Percentiles rank a stretch among this genome's conserved stretches.
Conservation (phyloP, 257 asterid species). For the Asclepias syriaca region DNA sequence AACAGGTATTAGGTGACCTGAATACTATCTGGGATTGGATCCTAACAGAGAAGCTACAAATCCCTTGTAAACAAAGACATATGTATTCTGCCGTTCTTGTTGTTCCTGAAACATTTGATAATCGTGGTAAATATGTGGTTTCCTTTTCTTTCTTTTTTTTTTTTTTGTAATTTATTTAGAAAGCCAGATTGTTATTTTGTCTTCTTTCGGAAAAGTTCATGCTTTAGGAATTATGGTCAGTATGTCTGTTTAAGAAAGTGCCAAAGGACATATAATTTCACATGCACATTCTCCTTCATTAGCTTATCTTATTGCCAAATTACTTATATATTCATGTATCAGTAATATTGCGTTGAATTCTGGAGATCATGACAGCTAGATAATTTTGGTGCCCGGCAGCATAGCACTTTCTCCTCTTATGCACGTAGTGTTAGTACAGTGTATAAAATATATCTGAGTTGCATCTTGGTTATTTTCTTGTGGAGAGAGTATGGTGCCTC, state of each 20-base stretch:
- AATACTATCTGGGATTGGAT: conserved; percentile 92
- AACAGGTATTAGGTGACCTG: conserved; percentile 86
- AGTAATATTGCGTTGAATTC: not conserved
- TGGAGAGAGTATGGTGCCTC: conserved; percentile 5
- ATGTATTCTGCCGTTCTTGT: conserved; percentile 80
- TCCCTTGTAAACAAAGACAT: conserved; percentile 60
- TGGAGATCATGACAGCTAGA: not conserved
- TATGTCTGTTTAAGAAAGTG: not conserved
- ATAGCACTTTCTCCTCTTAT: not conserved
- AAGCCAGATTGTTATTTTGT: not conserved
- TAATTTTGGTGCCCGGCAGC: not conserved
- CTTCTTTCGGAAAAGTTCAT: not conserved
- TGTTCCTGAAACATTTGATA: conserved; percentile 89
- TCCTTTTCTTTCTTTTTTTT: not conserved
- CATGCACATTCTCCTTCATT: not conserved
- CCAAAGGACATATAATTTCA: not conserved
- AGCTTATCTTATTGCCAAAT: not conserved
- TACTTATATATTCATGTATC: not conserved
- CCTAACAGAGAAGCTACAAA: conserved; percentile 64
- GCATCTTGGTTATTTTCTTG: not conserved
- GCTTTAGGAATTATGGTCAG: not conserved
- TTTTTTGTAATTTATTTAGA: not conserved
- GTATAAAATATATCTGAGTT: not conserved
- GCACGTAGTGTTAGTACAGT: not conserved
- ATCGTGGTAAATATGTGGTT: conserved; percentile 53